These are phyloP conservation scores for Botrytis aclada DNA, from an alignment of 2,329 filamentous ascomycete genomes.

Conservation along the genomic window DNA sequence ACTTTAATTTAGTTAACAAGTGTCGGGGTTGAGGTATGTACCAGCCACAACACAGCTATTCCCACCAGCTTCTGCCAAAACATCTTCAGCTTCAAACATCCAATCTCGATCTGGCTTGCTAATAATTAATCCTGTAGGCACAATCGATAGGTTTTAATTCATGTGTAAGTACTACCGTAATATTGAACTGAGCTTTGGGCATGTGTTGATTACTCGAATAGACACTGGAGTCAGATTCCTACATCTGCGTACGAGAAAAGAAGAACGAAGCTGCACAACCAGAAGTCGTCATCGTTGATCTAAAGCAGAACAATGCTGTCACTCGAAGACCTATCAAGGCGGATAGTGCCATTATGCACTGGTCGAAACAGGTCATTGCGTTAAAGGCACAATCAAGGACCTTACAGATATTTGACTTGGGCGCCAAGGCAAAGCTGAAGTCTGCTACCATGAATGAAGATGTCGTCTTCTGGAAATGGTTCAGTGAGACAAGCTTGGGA, in stretches of 20 bases:
- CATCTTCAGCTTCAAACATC: conserved; percentile 26
- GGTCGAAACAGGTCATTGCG: conserved; percentile 91
- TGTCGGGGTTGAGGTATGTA: conserved; percentile 52
- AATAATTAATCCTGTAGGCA: conserved; percentile 48
- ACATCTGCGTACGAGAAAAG: conserved; percentile 94
- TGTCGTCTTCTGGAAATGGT: conserved; percentile 99
- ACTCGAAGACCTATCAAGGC: conserved; percentile 95
- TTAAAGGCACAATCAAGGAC: conserved; percentile 92
- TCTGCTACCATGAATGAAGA: conserved; percentile 96
- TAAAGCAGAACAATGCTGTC: conserved; percentile 96
- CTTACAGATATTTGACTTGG: conserved; percentile 95
- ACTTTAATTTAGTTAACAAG: conserved; percentile 47
- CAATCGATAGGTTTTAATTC: conserved; percentile 81
- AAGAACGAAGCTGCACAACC: conserved; percentile 78
- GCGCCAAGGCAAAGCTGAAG: conserved; percentile 92
- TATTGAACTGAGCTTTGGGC: neutral
- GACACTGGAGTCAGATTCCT: conserved; percentile 98
- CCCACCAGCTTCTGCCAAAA: conserved; percentile 19
- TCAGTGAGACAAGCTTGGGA: conserved; percentile 82
- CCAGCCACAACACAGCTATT: conserved; percentile 21
- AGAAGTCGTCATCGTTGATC: conserved; percentile 95
- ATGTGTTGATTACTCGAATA: conserved; percentile 41
- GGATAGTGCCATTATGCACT: conserved; percentile 99
- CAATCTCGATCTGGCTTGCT: conserved; percentile 24
- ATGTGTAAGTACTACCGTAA: conserved; percentile 59